Evolutionary conservation across 495 filamentous ascomycete genomes (phyloP).

Genomic region (Geoglossum glabrum): DNA sequence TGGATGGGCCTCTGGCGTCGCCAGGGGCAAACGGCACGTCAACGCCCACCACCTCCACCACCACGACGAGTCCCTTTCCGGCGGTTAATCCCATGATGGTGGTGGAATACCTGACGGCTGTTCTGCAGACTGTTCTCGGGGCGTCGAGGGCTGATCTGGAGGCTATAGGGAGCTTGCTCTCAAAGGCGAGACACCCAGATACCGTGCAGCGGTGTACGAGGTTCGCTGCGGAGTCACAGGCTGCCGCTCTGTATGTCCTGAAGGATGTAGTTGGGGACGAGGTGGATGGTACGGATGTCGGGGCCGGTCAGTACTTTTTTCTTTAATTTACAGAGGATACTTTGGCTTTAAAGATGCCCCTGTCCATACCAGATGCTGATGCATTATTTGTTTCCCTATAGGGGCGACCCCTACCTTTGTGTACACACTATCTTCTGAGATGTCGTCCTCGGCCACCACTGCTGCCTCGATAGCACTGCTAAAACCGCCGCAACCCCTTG

Average conservation of each 20-base stretch:
- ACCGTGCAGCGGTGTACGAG: slow-evolving; percentile 72
- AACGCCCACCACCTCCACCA: slow-evolving; percentile 4
- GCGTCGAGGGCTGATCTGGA: slow-evolving; percentile 66
- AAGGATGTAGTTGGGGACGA: slow-evolving; percentile 44
- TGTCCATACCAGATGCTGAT: neutral
- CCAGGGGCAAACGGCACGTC: slow-evolving; percentile 3
- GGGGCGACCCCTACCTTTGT: slow-evolving; percentile 27
- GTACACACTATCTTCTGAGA: slow-evolving; percentile 63
- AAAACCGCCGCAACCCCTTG: slow-evolving; percentile 73
- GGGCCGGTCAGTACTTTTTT: slow-evolving; percentile 13
- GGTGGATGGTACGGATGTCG: slow-evolving; percentile 13
- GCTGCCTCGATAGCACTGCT: slow-evolving; percentile 71
- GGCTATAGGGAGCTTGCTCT: slow-evolving; percentile 60
- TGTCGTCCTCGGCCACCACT: slow-evolving; percentile 58
- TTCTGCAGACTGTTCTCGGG: slow-evolving; percentile 70
- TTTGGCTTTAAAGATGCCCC: neutral
- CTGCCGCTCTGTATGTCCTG: slow-evolving; percentile 71
- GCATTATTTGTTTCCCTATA: neutral
- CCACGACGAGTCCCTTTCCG: slow-evolving; percentile 21
- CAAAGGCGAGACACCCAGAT: slow-evolving; percentile 43
- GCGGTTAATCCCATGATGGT: slow-evolving; percentile 38
- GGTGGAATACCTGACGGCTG: slow-evolving; percentile 57
- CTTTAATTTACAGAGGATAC: neutral
- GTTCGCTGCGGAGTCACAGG: slow-evolving; percentile 73
- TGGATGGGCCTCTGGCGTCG: slow-evolving; percentile 2